Percentiles rank a stretch among this genome's conserved stretches.
Evolutionary conservation across 441 rosid species (phyloP).

Genomic region (Adansonia grandidieri): DNA sequence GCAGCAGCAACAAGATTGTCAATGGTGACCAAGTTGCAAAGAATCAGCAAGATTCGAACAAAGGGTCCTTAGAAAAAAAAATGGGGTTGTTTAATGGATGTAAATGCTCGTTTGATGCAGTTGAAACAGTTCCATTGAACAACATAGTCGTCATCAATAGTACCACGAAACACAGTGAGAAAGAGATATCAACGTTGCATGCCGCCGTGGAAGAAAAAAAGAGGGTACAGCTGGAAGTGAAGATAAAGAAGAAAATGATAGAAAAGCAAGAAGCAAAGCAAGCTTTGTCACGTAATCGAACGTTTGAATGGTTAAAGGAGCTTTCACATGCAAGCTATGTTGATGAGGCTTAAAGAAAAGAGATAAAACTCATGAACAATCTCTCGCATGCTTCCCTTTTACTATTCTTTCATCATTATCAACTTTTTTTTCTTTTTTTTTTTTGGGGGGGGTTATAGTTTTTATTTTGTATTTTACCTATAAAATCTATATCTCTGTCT

Average conservation of each 20-base stretch:
- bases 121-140: conserved; percentile 51
- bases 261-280: conserved; percentile 50
- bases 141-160: conserved; percentile 35
- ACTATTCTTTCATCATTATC: not conserved
- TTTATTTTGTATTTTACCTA: not conserved
- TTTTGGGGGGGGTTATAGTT: conserved; percentile 12
- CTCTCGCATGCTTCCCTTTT: conserved; percentile 38
- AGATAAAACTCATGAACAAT: conserved; percentile 27
- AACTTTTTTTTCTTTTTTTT: not conserved
- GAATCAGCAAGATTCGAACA: conserved; percentile 26
- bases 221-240: conserved; percentile 35
- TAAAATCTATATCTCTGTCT: conserved; percentile 12
- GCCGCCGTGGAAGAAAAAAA: conserved; percentile 36
- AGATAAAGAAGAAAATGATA: conserved; percentile 42
- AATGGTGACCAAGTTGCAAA: not conserved
- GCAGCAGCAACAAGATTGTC: conserved; percentile 27
- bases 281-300: conserved; percentile 63
- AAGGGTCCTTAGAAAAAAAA: conserved; percentile 37
- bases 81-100: conserved; percentile 58
- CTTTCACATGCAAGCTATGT: conserved; percentile 62
- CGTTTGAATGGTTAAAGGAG: conserved; percentile 84
- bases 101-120: conserved; percentile 61
- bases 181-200: not conserved
- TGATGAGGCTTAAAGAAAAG: conserved; percentile 29
- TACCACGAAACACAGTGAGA: conserved; percentile 12